Evolutionary conservation across 192 early-diverging fungal genomes (phyloP), one percentile per base, ranked within the genome.

Genomic region (Ambispora gerdemannii): DNA sequence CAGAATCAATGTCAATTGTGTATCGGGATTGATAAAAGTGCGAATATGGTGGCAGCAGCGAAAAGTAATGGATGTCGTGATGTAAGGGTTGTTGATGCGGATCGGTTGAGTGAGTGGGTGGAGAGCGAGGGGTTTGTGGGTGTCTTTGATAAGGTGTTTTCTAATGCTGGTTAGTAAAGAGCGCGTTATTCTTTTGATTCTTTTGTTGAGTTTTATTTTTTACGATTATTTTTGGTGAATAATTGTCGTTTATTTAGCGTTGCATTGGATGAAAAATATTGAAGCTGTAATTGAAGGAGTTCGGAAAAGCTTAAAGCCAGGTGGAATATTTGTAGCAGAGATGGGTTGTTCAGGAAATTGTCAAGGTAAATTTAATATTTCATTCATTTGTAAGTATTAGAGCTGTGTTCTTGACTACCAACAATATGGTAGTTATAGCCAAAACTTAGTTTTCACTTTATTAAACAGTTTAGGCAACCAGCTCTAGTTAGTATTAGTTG

Each of bases 251-350:
- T 72, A 13, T 67, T 6, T 59, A 87, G 88, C 89, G 27, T 50
- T 90, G 10, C 89, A 90, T 71, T 90, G 89, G 89, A 88, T 90
- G 83, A 88, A 78, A 47, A 80, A 86, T 47, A 87, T 86, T 13
- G 71, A 69, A 30, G 66, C 80, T 30, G 87, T 88, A 11, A 82
- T 89, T 72, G 66, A 77, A 30, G 88, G 88, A 15, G 82, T 87
- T 22, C 67, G 77, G 36, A 69, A 78, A 35, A 60, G 72, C 7
- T 77, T 90, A 33, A 86, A 84, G 50, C 72, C 81, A 10, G 74
- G 72, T n/a, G 88, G 88, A 27, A 71, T 82, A 15, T 81, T 88
- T 50, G 87, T 87, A 7, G 82, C 76, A 24, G 89, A 90, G 75
- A 63, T 83, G 35, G 86, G 86, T 13, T 83, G 86, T 24, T 73